A percentile compares a stretch with the other conserved stretches of the same genome.
Conservation (phyloP, 768 basidiomycete genomes). For the Paxillus involutus region DNA sequence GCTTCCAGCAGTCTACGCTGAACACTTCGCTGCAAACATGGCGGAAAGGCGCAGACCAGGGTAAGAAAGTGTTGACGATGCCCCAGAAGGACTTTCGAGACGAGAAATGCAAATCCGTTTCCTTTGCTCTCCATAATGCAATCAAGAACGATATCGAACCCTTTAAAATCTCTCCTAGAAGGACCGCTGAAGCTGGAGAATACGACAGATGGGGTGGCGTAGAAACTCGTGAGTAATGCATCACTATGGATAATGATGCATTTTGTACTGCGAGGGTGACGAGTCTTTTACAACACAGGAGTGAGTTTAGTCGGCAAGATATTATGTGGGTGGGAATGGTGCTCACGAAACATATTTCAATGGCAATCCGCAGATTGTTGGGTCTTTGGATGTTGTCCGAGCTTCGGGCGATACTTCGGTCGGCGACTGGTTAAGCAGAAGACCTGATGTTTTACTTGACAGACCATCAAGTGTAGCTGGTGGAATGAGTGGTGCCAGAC, state of each 20-base stretch:
- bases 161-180: conserved; percentile 93
- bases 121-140: conserved; percentile 59
- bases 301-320: conserved; percentile 7
- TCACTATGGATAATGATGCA: conserved; percentile 91
- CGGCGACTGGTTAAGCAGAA: conserved; percentile 35
- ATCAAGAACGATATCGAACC: conserved; percentile 89
- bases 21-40: conserved; percentile 74
- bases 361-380: conserved; percentile 68
- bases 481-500: conserved; percentile 52
- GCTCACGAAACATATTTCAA: conserved; percentile 82
- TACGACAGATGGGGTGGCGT: conserved; percentile 77
- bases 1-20: conserved; percentile 94
- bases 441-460: conserved; percentile 39
- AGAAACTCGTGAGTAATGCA: conserved; percentile 97
- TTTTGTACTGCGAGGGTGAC: conserved; percentile 93
- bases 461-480: conserved; percentile 42
- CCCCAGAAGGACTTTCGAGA: conserved; percentile 41
- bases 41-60: conserved; percentile 50
- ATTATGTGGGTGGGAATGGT: background rate
- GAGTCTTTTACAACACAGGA: conserved; percentile 42
- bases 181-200: conserved; percentile 91
- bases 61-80: conserved; percentile 38
- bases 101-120: conserved; percentile 41
- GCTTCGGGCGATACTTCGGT: conserved; percentile 33
- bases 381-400: conserved; percentile 28